Evolutionary conservation across 2,329 filamentous ascomycete species (phyloP).

Genomic region (Fusarium sp.): DNA sequence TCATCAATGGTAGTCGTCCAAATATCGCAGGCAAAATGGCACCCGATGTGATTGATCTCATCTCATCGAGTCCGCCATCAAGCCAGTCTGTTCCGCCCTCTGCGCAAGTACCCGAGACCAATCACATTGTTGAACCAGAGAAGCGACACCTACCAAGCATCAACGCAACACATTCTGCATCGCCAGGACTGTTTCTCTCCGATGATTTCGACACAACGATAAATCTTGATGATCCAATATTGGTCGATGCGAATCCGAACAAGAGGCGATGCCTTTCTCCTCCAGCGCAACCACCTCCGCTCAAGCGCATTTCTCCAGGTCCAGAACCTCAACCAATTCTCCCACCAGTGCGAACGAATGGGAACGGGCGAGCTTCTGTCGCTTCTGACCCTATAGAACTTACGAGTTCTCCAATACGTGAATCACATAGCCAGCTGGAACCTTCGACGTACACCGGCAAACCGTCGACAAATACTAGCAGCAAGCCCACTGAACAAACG

Average conservation of each 20-base stretch:
- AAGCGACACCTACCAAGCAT: neutral
- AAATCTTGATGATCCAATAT: conserved; percentile 45
- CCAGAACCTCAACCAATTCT: neutral
- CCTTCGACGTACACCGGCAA: neutral
- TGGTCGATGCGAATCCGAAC: conserved; percentile 31
- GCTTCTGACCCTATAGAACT: conserved; percentile 46
- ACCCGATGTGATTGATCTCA: conserved; percentile 47
- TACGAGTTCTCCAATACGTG: conserved; percentile 46
- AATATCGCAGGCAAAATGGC: conserved; percentile 39
- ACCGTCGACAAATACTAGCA: neutral
- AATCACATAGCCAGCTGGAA: neutral
- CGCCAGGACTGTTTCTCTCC: conserved; percentile 32
- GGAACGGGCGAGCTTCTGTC: neutral
- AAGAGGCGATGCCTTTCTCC: conserved; percentile 44
- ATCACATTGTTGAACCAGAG: neutral
- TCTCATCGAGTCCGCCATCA: conserved; percentile 48
- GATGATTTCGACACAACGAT: conserved; percentile 53
- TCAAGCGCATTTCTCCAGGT: conserved; percentile 25
- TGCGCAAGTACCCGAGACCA: neutral
- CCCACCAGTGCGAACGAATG: conserved; percentile 5
- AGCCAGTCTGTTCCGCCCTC: neutral
- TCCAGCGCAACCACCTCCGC: conserved; percentile 7
- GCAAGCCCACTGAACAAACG: neutral
- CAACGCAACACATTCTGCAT: neutral
- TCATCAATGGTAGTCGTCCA: neutral